phyloP scores from a whole-genome alignment of 352 stramenopile genomes.

The Pythium utonaiense region DNA sequence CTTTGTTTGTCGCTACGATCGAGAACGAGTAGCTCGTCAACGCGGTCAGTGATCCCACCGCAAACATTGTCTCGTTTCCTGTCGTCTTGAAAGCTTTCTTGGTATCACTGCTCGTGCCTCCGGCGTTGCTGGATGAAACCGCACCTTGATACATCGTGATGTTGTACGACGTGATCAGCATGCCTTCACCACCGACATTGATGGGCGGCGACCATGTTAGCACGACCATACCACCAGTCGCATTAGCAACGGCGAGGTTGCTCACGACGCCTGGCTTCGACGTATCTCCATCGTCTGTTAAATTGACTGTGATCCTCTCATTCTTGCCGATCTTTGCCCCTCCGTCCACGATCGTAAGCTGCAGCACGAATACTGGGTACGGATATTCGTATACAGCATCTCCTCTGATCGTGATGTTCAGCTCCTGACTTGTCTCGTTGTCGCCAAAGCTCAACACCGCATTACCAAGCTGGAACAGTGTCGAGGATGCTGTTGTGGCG shows the following conservation, averaged over 20 bases:
- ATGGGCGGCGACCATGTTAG: constrained; percentile 38
- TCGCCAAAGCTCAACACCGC: constrained; percentile 38
- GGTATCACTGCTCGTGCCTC: constrained; percentile 21
- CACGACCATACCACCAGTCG: constrained; percentile 45
- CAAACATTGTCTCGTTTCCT: constrained; percentile 34
- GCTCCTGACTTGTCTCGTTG: constrained; percentile 17
- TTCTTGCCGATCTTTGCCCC: constrained; percentile 29
- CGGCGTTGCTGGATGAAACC: constrained; percentile 15
- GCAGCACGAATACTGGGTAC: constrained; percentile 40
- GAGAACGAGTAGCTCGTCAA: constrained; percentile 33
- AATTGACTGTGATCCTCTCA: constrained; percentile 27
- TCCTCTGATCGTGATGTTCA: constrained; percentile 36
- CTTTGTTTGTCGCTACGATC: constrained; percentile 38
- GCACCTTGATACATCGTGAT: constrained; percentile 4
- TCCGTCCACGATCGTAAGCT: constrained; percentile 26
- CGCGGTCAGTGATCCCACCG: constrained; percentile 25
- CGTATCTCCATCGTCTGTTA: constrained; percentile 48
- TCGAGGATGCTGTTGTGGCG: constrained; percentile 15
- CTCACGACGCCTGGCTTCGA: constrained; percentile 36
- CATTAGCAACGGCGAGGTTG: constrained; percentile 11
- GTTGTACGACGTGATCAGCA: constrained; percentile 43
- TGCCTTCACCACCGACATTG: constrained; percentile 35
- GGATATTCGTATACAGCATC: constrained; percentile 49
- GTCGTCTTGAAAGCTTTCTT: constrained; percentile 1
- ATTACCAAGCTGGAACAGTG: constrained; percentile 13